Base-by-base conservation (phyloP, 306 rosid species). In the Abrus pulchellus region DNA sequence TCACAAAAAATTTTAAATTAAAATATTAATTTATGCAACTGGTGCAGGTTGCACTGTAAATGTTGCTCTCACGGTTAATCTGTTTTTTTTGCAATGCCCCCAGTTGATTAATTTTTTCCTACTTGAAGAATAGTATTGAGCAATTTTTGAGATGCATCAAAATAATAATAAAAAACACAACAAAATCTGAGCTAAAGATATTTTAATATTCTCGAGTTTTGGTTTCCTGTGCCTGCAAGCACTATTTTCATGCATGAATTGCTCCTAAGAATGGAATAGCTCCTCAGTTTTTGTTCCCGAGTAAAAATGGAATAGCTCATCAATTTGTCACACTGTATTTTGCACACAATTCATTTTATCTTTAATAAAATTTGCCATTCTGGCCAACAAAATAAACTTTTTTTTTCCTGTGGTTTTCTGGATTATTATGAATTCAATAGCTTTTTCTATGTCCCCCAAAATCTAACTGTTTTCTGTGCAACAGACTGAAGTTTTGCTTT, bases 401-500 rank as follows among this genome's bases (percentile, higher is more conserved):
- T 65, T 33, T 28, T 40, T 53, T 29, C 48, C 53, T 14, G 28
- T 62, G 32, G 34, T 59, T 60, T 29, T 34, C 9, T 72, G 8
- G 9, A 32, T 67, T 59, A 64, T 60, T 52, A 43, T 61, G 36
- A 72, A 12, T 77, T 52, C 65, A 34, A 13, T 13, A 45, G 65
- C 66, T 41, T 82, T 52, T 34, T 71, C 44, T 11, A 27, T 66
- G 32, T 48, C 55, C 55, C 28, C 40, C 76, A 57, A 59, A 76
- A 67, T 47, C 55, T 56, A 27, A 33, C 34, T 44, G 29, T 67
- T 75, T 74, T 67, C 48, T 63, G 43, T 41, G 28, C 48, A 70
- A 59, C 13, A 9, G 50, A 56, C 65, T 65, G 72, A 57, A 66
- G 34, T 52, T 76, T 77, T 76, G 74, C 38, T 76, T 81, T 32